Evolutionary conservation across 257 asterid species (phyloP).

Genomic region (Solanum commersonii): DNA sequence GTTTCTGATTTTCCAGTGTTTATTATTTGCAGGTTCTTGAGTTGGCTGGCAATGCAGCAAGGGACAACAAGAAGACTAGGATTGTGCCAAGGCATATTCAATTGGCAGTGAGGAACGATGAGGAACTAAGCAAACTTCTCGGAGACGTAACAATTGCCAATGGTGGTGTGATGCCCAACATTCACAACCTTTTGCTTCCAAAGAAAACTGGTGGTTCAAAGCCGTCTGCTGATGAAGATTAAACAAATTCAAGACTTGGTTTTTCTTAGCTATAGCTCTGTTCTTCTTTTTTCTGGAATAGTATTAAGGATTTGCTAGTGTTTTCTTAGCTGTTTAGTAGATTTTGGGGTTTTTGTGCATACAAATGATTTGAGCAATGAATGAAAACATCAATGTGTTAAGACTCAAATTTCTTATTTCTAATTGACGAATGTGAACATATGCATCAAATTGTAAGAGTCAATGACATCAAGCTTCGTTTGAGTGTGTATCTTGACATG

Average conservation of each 20-base stretch:
- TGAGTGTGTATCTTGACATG: neutral
- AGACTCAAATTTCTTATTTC: neutral
- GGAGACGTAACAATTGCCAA: slow-evolving; percentile 8
- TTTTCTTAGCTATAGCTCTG: neutral
- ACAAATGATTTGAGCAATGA: slow-evolving; percentile 9
- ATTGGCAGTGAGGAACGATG: slow-evolving; percentile 9
- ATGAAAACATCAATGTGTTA: neutral
- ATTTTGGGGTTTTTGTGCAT: slow-evolving; percentile 5
- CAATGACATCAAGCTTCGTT: neutral
- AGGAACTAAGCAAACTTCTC: slow-evolving; percentile 8
- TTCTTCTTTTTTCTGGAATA: neutral
- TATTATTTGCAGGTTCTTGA: slow-evolving; percentile 1
- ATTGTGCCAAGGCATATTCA: slow-evolving; percentile 6
- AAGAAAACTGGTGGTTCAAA: slow-evolving; percentile 8
- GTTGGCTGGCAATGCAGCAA: slow-evolving; percentile 8
- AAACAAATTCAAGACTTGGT: neutral
- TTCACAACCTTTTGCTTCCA: slow-evolving; percentile 12
- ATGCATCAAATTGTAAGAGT: neutral
- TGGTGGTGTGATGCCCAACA: slow-evolving; percentile 13
- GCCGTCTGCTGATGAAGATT: slow-evolving; percentile 9
- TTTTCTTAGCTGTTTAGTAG: neutral
- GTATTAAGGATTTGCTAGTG: neutral
- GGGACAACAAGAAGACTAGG: slow-evolving; percentile 13
- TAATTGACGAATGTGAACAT: neutral
- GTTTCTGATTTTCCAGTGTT: neutral